Percentiles rank a stretch among this genome's conserved stretches.
phyloP scores from a whole-genome alignment of 2,329 filamentous ascomycete genomes.

The Aspergillaceae sp. region DNA sequence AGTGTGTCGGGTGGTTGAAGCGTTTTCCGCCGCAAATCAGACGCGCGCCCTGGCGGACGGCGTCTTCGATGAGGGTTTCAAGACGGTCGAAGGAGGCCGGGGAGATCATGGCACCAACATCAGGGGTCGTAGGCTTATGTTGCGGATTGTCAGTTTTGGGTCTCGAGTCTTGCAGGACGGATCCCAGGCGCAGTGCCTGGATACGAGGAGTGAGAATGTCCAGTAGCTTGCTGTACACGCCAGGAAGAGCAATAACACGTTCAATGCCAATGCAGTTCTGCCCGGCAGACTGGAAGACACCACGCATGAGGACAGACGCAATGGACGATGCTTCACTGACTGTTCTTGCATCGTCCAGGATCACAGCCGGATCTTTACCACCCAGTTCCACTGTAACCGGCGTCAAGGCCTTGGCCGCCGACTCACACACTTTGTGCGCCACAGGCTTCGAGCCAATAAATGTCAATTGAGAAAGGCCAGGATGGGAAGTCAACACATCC shows the following conservation, averaged over 20 bases:
- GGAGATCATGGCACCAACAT: conserved; percentile 88
- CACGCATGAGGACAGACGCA: conserved; percentile 75
- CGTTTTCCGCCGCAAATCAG: conserved; percentile 73
- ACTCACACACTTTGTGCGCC: conserved; percentile 78
- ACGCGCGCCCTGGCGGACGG: conserved; percentile 67
- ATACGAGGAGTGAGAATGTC: conserved; percentile 65
- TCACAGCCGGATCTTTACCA: conserved; percentile 85
- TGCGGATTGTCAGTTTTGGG: conserved; percentile 11
- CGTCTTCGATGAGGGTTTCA: conserved; percentile 67
- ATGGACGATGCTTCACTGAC: conserved; percentile 57
- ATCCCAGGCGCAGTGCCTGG: conserved; percentile 65
- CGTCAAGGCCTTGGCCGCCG: conserved; percentile 75
- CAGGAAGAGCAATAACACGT: conserved; percentile 71
- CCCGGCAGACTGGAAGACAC: conserved; percentile 87
- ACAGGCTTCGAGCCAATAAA: conserved; percentile 90
- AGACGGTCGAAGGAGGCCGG: conserved; percentile 64
- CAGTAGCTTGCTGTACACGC: conserved; percentile 67
- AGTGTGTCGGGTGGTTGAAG: conserved; percentile 61
- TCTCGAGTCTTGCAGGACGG: conserved; percentile 47
- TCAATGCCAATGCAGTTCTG: conserved; percentile 99
- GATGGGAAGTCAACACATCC: conserved; percentile 73
- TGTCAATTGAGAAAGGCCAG: conserved; percentile 76
- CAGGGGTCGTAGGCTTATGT: conserved; percentile 33
- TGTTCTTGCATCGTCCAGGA: conserved; percentile 67
- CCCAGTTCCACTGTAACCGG: conserved; percentile 87